Conservation (phyloP, 2,329 filamentous ascomycete species). For the Triangularia setosa region DNA sequence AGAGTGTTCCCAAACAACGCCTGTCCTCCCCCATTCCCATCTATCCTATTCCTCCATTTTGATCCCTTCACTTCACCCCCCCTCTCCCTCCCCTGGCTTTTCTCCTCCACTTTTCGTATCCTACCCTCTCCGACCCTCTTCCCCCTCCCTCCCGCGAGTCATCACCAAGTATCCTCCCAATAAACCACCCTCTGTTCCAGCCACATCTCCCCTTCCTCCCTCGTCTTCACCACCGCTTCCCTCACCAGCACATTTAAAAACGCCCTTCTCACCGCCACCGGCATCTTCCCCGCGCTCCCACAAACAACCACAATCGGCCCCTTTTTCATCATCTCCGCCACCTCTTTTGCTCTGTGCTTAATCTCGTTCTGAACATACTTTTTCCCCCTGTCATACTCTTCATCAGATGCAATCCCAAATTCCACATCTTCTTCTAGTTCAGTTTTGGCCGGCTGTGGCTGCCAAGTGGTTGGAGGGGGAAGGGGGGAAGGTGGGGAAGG, state of each 20-base stretch:
- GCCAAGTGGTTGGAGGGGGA: no score
- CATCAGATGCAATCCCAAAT: background rate
- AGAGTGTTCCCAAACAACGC: no score
- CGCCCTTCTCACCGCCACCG: slow-evolving; percentile 49
- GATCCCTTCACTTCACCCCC: no score
- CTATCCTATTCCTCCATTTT: no score
- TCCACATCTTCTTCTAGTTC: background rate
- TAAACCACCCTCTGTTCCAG: slow-evolving; percentile 36
- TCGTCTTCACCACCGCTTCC: slow-evolving; percentile 31
- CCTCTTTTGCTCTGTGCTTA: slow-evolving; percentile 37
- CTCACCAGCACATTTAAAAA: slow-evolving; percentile 47
- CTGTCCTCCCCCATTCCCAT: no score
- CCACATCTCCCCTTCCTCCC: slow-evolving; percentile 37
- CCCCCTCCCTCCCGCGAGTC: background rate
- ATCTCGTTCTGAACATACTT: slow-evolving; percentile 56
- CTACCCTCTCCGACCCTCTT: background rate
- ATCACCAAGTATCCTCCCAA: slow-evolving; percentile 59
- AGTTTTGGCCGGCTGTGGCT: background rate
- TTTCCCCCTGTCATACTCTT: slow-evolving; percentile 36
- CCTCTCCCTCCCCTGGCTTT: no score
- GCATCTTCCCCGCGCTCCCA: slow-evolving; percentile 57
- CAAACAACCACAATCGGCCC: slow-evolving; percentile 50
- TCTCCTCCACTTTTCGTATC: no score
- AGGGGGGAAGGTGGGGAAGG: no score
- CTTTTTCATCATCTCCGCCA: slow-evolving; percentile 37